Percentiles rank a stretch among this genome's conserved stretches.
These are phyloP conservation scores for Haplographium delicatum DNA, from an alignment of 495 filamentous ascomycete species.

Conservation along the genomic window DNA sequence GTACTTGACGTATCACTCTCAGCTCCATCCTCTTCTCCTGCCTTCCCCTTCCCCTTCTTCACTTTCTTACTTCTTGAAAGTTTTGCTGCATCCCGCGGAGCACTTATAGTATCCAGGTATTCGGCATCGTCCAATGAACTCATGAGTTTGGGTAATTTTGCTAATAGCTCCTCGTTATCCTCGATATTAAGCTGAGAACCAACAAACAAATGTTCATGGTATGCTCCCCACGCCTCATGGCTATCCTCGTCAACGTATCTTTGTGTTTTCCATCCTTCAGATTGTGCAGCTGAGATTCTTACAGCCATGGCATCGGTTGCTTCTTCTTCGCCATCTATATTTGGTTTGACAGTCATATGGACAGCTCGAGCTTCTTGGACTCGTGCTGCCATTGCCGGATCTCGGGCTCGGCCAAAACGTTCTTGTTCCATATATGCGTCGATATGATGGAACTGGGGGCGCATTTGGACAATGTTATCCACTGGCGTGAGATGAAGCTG, in stretches of 20 bases:
- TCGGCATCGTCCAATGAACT: conserved; percentile 49
- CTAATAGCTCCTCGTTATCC: conserved; percentile 1
- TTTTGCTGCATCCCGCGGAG: conserved; percentile 34
- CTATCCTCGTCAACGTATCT: conserved; percentile 65
- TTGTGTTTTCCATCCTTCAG: conserved; percentile 61
- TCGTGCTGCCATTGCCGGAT: conserved; percentile 35
- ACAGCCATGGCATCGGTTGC: conserved; percentile 46
- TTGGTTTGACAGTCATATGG: conserved; percentile 62
- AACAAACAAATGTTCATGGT: conserved; percentile 53
- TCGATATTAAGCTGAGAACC: conserved; percentile 6
- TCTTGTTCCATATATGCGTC: conserved; percentile 58
- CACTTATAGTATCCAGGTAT: conserved; percentile 62
- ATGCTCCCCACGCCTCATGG: conserved; percentile 56
- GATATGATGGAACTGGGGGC: conserved; percentile 69
- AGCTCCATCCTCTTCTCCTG: background rate
- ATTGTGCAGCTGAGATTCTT: conserved; percentile 49
- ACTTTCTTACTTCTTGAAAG: conserved; percentile 39
- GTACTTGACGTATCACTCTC: conserved; percentile 11
- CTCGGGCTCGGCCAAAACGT: conserved; percentile 31
- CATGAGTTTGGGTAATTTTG: conserved; percentile 41
- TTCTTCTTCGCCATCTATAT: conserved; percentile 48
- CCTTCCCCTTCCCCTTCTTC: conserved; percentile 26
- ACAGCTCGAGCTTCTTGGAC: conserved; percentile 55
- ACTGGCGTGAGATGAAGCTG: conserved; percentile 66
- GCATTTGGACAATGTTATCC: conserved; percentile 63